Evolutionary conservation across 768 basidiomycete species (phyloP).

Genomic region (Suillus lakei): DNA sequence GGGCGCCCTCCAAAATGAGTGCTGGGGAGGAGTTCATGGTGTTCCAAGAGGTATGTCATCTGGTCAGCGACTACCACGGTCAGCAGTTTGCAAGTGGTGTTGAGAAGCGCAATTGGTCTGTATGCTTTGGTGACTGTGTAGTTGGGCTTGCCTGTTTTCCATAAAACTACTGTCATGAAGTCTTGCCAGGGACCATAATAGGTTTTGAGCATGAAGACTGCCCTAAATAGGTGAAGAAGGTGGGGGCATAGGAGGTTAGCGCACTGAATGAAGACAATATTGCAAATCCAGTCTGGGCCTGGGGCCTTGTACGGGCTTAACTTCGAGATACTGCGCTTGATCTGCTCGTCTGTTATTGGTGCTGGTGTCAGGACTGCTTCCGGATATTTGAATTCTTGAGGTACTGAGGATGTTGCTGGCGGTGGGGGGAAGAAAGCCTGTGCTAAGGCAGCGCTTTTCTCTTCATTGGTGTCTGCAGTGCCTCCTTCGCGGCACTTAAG

Average conservation of each 20-base stretch:
- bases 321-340: constrained; percentile 8
- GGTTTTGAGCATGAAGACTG: constrained; percentile 12
- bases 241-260: constrained; percentile 11
- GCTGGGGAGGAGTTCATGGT: constrained; percentile 35
- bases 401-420: background rate
- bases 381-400: background rate
- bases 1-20: constrained; percentile 39
- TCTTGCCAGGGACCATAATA: constrained; percentile 22
- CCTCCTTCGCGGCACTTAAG: background rate
- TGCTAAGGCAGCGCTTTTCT: background rate
- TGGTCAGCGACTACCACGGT: constrained; percentile 34
- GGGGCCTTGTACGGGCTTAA: constrained; percentile 21
- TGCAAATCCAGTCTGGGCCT: constrained; percentile 33
- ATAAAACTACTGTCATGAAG: constrained; percentile 36
- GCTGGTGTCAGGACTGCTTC: constrained; percentile 7
- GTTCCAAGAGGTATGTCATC: constrained; percentile 32
- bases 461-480: background rate
- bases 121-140: constrained; percentile 41
- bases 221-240: constrained; percentile 18
- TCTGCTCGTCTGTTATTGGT: constrained; percentile 5
- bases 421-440: background rate
- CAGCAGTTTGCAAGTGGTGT: constrained; percentile 39
- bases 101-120: constrained; percentile 38
- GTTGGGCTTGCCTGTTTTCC: constrained; percentile 42
- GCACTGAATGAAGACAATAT: constrained; percentile 20